Evolutionary conservation across 306 rosid genomes (phyloP), one percentile per base, ranked within the genome.

Genomic region (Cucurbita pepo): DNA sequence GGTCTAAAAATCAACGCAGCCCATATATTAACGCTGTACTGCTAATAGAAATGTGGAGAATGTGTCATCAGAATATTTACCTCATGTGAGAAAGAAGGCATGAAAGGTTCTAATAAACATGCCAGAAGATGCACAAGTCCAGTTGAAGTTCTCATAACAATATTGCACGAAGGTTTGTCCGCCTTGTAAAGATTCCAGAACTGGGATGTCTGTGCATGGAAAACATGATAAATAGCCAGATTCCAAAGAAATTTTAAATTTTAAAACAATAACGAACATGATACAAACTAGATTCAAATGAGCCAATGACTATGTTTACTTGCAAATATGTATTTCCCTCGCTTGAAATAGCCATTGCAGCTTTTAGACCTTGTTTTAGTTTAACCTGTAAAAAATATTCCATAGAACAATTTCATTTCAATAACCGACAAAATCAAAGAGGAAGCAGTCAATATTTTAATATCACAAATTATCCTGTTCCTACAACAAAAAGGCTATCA

Each of bases 261-360:
- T 30, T 45, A 45, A 45, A 9, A n/a, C 3, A 73, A 12, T 9
- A 18, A 73, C 55, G 70, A 63, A 38, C 22, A 9, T 10, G 5
- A 41, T 18, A 60, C 5, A 13, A 56, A 62, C 48, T 47, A 41
- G 55, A 34, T 3, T 43, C 66, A 47, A 79, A 6, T n/a, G 50
- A 40, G 43, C 52, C 38, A 50, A 60, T 25, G 16, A 67, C 41
- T 77, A 80, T 44, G 53, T 85, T 55, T 82, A 90, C 98, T 89
- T 94, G 97, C 77, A 94, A 81, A 85, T 91, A 94, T 56, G 85
- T 84, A 57, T 94, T 94, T 72, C 99, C 99, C 76, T 94, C 96
- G 6, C 86, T 79, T 6, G 99, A 90, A 77, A 94, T 86, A 81
- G 84, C 83, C 97, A 94, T 94, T 36, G 96, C 97, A 63, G 78